Base-by-base conservation (phyloP, 805 yeast species). In the Candida tibetensis region DNA sequence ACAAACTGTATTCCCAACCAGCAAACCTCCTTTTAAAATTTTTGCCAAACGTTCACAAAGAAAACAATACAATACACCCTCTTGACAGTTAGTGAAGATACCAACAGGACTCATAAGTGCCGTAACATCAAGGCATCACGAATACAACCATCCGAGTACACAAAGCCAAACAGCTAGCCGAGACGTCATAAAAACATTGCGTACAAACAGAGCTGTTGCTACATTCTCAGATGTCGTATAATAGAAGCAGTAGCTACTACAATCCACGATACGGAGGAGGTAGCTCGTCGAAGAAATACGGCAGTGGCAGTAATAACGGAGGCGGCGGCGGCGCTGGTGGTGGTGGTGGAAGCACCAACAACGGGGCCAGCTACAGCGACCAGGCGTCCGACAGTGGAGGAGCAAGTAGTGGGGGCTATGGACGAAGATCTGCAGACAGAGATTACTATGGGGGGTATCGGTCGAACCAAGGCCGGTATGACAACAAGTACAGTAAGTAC, bases 391-490 rank as follows among this genome's bases (percentile, higher is more conserved):
- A 16, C 23, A 4, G 28, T 13, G 22, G 22, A 7, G 30, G 32
- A 14, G 5, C 10, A 17, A 33, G 16, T 14, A n/a, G n/a, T n/a
- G n/a, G n/a, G n/a, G 30, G 27, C 30, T 32, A 27, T 4, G 17
- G 28, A 8, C 28, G 43, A 32, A 31, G 43, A 34, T 17, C 30
- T 26, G 18, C 37, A n/a, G 50, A 45, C 5, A 18, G 50, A 16
- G 50, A 46, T 19, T 46, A 44, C 37, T 45, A 46, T 23, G 48
- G 48, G 18, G 38, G 35, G 17, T 46, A 42, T 36, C 32, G 50
- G 16, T 29, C 46, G 5, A 27, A 26, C 14, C 40, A 32, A 3
- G 34, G 41, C 14, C 17, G 48, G 4, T 40, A 43, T 29, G 46
- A 42, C 13, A 34, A 30, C 18, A 45, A 45, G 25, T 46, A 46